Conservation (phyloP, 1,284 basidiomycete genomes). For the Puccinia coronata region DNA sequence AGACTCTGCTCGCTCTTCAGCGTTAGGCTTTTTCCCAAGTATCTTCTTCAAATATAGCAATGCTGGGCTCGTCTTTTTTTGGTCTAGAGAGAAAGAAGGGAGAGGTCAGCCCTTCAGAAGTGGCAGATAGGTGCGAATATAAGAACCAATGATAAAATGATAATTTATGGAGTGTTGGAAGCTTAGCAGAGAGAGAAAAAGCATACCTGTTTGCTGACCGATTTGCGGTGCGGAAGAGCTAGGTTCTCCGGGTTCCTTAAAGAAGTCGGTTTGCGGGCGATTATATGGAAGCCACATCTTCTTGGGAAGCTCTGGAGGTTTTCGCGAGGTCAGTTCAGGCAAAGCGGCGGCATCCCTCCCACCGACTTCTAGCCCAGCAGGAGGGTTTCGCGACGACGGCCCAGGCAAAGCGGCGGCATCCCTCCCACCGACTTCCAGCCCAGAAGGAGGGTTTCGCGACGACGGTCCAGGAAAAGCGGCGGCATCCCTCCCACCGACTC, state of each 20-base stretch:
- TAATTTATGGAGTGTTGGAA: neutral
- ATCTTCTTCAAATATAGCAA: neutral
- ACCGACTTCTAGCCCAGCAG: neutral
- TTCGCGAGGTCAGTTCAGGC: neutral
- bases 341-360: neutral
- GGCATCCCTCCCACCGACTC: neutral
- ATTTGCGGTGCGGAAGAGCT: neutral
- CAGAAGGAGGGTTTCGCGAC: neutral
- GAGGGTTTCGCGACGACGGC: neutral
- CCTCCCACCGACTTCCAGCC: neutral
- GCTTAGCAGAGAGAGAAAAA: neutral
- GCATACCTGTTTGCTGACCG: neutral
- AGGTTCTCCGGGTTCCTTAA: neutral
- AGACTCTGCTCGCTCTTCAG: neutral
- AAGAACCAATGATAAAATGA: too few species aligned
- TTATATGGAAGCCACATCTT: neutral
- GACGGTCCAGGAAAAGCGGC: neutral
- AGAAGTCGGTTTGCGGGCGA: neutral
- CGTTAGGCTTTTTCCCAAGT: neutral
- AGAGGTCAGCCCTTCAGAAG: neutral
- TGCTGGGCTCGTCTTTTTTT: neutral
- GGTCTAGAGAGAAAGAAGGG: neutral
- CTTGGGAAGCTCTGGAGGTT: too few species aligned
- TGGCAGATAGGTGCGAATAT: neutral
- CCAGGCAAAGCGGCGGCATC: neutral